These are phyloP conservation scores for Chaetothyriales sp. DNA, from an alignment of 2,329 filamentous ascomycete species.

Conservation along the genomic window DNA sequence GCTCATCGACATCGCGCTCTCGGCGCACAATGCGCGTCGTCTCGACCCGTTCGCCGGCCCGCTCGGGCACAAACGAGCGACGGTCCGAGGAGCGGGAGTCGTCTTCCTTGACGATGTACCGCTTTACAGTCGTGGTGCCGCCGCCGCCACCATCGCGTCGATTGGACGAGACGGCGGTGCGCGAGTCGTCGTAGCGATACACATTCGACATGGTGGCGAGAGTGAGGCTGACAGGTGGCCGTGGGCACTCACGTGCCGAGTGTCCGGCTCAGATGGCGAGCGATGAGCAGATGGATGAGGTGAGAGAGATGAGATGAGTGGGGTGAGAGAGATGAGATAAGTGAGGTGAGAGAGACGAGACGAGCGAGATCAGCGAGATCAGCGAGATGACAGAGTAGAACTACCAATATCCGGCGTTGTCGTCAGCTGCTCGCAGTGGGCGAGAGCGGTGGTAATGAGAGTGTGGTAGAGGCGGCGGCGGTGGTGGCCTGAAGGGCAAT, in stretches of 20 bases:
- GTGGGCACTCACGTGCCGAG: background rate
- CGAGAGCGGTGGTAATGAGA: too few relatives aligned
- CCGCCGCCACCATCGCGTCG: constrained; percentile 29
- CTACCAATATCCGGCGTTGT: background rate
- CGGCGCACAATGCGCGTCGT: constrained; percentile 37
- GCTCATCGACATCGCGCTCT: constrained; percentile 20
- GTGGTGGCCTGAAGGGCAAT: too few relatives aligned
- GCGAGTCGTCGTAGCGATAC: constrained; percentile 29
- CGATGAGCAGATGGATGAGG: background rate
- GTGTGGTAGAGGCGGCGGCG: too few relatives aligned
- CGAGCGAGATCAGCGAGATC: background rate
- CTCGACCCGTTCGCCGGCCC: constrained; percentile 21
- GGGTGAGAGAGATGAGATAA: background rate
- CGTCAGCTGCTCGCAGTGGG: too few relatives aligned
- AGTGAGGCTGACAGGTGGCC: background rate
- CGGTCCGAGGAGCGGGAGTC: constrained; percentile 26
- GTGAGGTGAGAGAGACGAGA: background rate
- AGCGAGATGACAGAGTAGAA: background rate
- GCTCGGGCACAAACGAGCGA: constrained; percentile 33
- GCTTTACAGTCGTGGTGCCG: constrained; percentile 43
- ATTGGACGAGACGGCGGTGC: constrained; percentile 18
- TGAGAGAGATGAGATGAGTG: background rate
- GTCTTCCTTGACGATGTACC: constrained; percentile 39
- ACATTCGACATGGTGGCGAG: constrained; percentile 13
- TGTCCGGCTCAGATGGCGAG: background rate